These are phyloP conservation scores for Agaricus sinodeliciosus DNA, from an alignment of 768 basidiomycete genomes.

Conservation along the genomic window DNA sequence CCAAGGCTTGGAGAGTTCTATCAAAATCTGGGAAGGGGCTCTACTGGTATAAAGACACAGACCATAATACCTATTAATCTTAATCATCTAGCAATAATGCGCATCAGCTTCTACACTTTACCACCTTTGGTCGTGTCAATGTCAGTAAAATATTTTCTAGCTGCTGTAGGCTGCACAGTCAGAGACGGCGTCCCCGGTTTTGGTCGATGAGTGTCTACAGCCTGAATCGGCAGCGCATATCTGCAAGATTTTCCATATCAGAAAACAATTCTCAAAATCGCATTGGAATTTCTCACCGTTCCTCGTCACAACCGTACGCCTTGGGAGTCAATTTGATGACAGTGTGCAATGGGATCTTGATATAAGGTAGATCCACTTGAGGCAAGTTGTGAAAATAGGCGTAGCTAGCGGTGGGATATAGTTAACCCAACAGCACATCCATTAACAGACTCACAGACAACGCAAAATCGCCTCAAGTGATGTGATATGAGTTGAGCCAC, in stretches of 20 bases:
- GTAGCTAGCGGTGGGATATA: slow-evolving; percentile 50
- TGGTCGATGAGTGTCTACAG: slow-evolving; percentile 89
- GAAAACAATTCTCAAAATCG: not conserved
- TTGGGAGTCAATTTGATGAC: slow-evolving; percentile 98
- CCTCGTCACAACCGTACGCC: slow-evolving; percentile 98
- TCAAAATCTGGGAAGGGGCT: slow-evolving; percentile 90
- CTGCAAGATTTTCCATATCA: slow-evolving; percentile 27
- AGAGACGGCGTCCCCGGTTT: slow-evolving; percentile 41
- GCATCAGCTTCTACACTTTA: not conserved
- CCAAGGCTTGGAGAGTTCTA: slow-evolving; percentile 69
- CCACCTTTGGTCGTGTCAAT: not conserved
- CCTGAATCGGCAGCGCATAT: slow-evolving; percentile 84
- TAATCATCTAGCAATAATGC: too few species aligned
- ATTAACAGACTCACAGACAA: slow-evolving; percentile 48
- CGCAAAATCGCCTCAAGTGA: slow-evolving; percentile 61
- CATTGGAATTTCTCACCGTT: slow-evolving; percentile 46
- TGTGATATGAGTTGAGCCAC: too few species aligned
- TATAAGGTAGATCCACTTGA: slow-evolving; percentile 93
- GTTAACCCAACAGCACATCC: not conserved
- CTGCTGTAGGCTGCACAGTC: slow-evolving; percentile 24
- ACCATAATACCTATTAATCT: too few species aligned
- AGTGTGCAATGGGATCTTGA: slow-evolving; percentile 95
- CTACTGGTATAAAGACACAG: too few species aligned
- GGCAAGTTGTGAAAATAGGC: slow-evolving; percentile 94
- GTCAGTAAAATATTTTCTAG: slow-evolving; percentile 39